These are phyloP conservation scores for Penicillium subrubescens DNA, from an alignment of 495 filamentous ascomycete genomes.

Conservation along the genomic window DNA sequence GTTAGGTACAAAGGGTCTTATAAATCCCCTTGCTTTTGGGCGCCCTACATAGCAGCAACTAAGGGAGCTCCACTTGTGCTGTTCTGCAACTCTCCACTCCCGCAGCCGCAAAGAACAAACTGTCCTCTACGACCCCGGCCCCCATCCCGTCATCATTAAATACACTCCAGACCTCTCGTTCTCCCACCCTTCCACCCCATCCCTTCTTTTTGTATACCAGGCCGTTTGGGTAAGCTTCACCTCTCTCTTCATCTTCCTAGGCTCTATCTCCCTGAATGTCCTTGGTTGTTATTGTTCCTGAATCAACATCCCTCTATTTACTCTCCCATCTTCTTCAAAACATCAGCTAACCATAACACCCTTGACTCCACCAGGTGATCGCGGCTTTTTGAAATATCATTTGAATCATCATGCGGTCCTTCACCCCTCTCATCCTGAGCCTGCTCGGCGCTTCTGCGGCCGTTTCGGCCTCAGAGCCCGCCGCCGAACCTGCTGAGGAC, in stretches of 20 bases:
- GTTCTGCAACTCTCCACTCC: conserved; percentile 21
- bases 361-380: conserved; percentile 14
- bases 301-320: neutral
- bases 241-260: neutral
- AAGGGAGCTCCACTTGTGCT: neutral
- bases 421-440: conserved; percentile 57
- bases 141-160: conserved; percentile 29
- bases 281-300: neutral
- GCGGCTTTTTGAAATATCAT: conserved; percentile 10
- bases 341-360: neutral
- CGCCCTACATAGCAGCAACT: conserved; percentile 22
- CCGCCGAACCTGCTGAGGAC: conserved; percentile 46
- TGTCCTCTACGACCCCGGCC: conserved; percentile 41
- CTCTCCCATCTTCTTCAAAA: neutral
- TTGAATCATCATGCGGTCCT: conserved; percentile 56
- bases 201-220: conserved; percentile 16
- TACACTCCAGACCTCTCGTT: conserved; percentile 9
- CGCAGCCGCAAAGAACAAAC: conserved; percentile 50
- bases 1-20: conserved; percentile 8
- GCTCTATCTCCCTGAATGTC: neutral
- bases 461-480: conserved; percentile 60
- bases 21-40: conserved; percentile 12
- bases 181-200: conserved; percentile 8
- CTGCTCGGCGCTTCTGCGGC: conserved; percentile 61
- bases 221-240: conserved; percentile 19